Conservation (phyloP, 805 yeast species). For the Kazachstania martiniae region DNA sequence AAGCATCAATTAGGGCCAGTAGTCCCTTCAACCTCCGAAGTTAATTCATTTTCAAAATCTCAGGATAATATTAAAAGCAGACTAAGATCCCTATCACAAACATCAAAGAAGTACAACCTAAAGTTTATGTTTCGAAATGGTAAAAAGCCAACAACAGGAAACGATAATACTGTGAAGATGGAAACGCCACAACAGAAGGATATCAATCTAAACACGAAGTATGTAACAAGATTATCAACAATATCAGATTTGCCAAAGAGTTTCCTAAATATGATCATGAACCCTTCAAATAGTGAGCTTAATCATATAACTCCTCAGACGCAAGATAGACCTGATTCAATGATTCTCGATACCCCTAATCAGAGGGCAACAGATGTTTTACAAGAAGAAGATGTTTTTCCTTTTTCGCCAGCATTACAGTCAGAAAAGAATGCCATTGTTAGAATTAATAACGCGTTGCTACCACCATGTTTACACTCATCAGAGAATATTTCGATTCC, state of each 20-base stretch:
- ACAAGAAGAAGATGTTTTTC: not conserved
- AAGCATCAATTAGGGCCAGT: constrained; percentile 12
- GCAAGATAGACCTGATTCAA: constrained; percentile 3
- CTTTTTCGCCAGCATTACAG: constrained; percentile 13
- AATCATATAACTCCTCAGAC: not conserved
- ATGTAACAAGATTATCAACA: constrained; percentile 22
- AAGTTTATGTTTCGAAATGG: too few relatives aligned
- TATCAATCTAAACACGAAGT: constrained; percentile 4
- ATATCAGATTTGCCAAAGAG: constrained; percentile 23
- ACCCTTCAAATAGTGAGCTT: not conserved
- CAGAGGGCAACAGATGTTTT: not conserved
- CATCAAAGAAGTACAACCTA: too few relatives aligned
- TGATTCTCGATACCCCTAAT: constrained; percentile 1
- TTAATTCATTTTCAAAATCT: too few relatives aligned
- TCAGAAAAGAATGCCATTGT: constrained; percentile 21
- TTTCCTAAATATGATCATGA: constrained; percentile 9
- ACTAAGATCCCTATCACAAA: too few relatives aligned
- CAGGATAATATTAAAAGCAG: too few relatives aligned
- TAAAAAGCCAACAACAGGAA: too few relatives aligned
- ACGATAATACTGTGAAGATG: too few relatives aligned
- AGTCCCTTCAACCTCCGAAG: not conserved
- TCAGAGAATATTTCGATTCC: not conserved
- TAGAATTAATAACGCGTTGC: constrained; percentile 22
- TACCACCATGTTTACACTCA: constrained; percentile 19
- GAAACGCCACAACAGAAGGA: not conserved